These are phyloP conservation scores for Arabis hirsuta DNA, from an alignment of 345 rosid genomes.

Conservation along the genomic window DNA sequence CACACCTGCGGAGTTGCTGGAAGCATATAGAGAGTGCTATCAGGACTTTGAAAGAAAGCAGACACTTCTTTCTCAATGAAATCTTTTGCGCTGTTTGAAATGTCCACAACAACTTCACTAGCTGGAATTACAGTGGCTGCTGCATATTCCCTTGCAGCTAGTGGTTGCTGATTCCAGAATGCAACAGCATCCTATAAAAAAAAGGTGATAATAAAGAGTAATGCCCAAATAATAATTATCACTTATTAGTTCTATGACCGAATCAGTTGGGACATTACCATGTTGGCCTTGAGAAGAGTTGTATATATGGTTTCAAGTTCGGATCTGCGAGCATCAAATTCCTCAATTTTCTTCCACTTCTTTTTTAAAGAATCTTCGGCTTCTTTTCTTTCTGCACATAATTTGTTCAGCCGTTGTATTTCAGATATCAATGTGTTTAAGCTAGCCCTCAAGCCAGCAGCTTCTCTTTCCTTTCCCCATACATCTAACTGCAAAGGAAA, in stretches of 20 bases:
- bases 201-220: neutral
- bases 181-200: conserved; percentile 71
- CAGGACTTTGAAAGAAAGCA: conserved; percentile 85
- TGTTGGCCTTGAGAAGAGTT: conserved; percentile 80
- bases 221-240: neutral
- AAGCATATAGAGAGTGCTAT: conserved; percentile 87
- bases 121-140: conserved; percentile 85
- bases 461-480: conserved; percentile 96
- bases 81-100: conserved; percentile 83
- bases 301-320: conserved; percentile 86
- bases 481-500: conserved; percentile 71
- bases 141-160: conserved; percentile 85
- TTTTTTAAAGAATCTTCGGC: conserved; percentile 85
- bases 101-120: conserved; percentile 64
- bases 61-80: conserved; percentile 77
- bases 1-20: conserved; percentile 93
- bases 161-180: conserved; percentile 91
- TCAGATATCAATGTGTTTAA: conserved; percentile 81
- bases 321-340: conserved; percentile 88
- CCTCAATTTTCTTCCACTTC: conserved; percentile 97
- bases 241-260: conserved; percentile 1
- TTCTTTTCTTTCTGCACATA: conserved; percentile 92
- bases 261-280: conserved; percentile 52
- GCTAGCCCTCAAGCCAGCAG: conserved; percentile 84
- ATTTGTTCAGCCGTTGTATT: conserved; percentile 72